Evolutionary conservation across 805 yeast species (phyloP).

Genomic region (Pichia phayaonensis): DNA sequence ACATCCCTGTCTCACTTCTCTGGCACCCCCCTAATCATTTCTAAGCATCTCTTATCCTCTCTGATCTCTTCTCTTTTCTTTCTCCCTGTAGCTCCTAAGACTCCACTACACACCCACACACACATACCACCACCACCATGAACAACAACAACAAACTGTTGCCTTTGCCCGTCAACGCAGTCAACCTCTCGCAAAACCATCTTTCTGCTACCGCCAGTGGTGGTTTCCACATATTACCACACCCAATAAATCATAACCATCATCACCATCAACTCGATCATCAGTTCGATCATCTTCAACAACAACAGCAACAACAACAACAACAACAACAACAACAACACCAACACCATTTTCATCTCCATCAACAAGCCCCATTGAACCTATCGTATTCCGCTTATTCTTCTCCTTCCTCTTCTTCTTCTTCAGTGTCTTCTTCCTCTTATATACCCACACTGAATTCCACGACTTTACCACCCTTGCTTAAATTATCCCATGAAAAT

Average conservation of each 20-base stretch:
- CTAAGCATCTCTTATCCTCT: background rate
- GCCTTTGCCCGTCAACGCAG: background rate
- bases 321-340: constrained; percentile 5
- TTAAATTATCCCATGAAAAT: background rate
- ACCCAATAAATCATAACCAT: background rate
- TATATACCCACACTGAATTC: background rate
- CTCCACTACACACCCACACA: too few species aligned
- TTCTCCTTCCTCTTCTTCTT: background rate
- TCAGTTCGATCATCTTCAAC: background rate
- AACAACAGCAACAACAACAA: background rate
- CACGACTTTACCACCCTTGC: background rate
- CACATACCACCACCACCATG: background rate
- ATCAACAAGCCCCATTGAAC: background rate
- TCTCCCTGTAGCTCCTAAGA: background rate
- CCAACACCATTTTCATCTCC: background rate
- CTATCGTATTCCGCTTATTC: background rate
- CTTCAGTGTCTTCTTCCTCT: background rate
- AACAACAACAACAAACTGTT: background rate
- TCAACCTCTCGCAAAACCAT: background rate
- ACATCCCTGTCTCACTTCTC: background rate
- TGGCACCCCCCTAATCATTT: background rate
- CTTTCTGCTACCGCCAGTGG: background rate
- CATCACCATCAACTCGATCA: background rate
- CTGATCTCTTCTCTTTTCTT: background rate
- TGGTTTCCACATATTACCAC: background rate